Base-by-base conservation (phyloP, 1,284 basidiomycete genomes). In the Garcileccinum viscosum region DNA sequence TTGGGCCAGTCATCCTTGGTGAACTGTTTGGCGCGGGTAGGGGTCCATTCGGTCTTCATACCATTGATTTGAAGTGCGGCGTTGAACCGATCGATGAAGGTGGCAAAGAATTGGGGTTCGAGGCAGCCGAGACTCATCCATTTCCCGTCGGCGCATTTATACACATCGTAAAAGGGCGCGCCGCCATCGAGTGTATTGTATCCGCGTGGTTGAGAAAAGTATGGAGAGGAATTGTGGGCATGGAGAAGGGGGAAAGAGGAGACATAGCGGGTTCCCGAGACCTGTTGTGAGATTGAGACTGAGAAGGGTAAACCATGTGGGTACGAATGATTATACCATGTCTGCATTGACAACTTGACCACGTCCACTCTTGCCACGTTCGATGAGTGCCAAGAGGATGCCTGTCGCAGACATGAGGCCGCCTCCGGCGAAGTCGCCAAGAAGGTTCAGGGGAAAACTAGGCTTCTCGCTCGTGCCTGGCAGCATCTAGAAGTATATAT, bases 381-480 rank as follows among this genome's bases (percentile, higher is more conserved):
- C 90, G 61, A 93, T 77, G 22, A 96, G 82, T 1, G 94, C 94
- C 8, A 95, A 83, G 14, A 95, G 83, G 70, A 95, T 91, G 7
- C 94, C 94, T 27, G 90, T 77, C 0, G 88, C 90, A 74, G 93
- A 95, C 69, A 89, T 87, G 47, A 94, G 79, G 5, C 93, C 93
- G 11, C 94, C 94, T 5, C 94, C 94, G 2, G 91, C 94, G 79
- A 95, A 95, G 77, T 95, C 94, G 33, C 89, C 93, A 1, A 95
- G 84, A 30, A 95, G 78, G 75, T 95, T 95, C 30, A 92, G 78
- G 6, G 94, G 94, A 67, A 92, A 93, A 32, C 82, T 81, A 3
- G 94, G 94, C 72, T 90, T 91, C 12, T 88, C 88, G 19, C 77
- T 72, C 3, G 83, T 80, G 12, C 91, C 90, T 62, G 92, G 90